These are phyloP conservation scores for Corylus americana DNA, from an alignment of 306 rosid species.

Conservation along the genomic window DNA sequence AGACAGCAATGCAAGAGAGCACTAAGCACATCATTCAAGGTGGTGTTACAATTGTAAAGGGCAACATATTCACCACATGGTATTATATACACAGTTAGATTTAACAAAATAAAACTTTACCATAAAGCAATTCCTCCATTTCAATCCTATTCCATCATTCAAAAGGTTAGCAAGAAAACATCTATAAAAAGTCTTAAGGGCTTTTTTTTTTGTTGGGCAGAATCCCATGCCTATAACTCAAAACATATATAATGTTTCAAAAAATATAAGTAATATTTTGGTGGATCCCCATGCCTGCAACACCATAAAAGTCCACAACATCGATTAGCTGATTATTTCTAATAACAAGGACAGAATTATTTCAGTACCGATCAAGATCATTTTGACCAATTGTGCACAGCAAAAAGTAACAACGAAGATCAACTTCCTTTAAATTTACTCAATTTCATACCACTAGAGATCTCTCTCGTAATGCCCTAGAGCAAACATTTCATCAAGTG, in stretches of 20 bases:
- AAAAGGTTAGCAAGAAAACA: neutral
- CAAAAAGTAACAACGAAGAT: constrained; percentile 40
- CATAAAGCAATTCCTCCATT: too few species aligned
- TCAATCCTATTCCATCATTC: too few species aligned
- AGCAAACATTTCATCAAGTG: constrained; percentile 21
- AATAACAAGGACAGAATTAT: constrained; percentile 24
- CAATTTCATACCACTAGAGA: constrained; percentile 33
- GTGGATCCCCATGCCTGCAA: constrained; percentile 6
- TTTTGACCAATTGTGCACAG: constrained; percentile 41
- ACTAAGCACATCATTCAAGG: too few species aligned
- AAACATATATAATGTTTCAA: neutral
- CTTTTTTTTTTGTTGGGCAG: neutral
- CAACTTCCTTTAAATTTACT: constrained; percentile 39
- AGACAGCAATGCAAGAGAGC: neutral
- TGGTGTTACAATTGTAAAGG: too few species aligned
- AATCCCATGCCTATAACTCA: constrained; percentile 1
- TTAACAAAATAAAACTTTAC: too few species aligned
- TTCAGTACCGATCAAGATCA: constrained; percentile 25
- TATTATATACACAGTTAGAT: too few species aligned
- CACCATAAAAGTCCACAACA: constrained; percentile 8
- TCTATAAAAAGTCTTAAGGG: neutral
- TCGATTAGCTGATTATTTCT: constrained; percentile 49
- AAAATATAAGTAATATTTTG: neutral
- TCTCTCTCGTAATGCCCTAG: constrained; percentile 19
- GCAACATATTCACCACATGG: too few species aligned